Percentiles rank a stretch among this genome's conserved stretches.
Evolutionary conservation across 164 flowering plant genomes (phyloP).

Genomic region (Berberis thunbergii): DNA sequence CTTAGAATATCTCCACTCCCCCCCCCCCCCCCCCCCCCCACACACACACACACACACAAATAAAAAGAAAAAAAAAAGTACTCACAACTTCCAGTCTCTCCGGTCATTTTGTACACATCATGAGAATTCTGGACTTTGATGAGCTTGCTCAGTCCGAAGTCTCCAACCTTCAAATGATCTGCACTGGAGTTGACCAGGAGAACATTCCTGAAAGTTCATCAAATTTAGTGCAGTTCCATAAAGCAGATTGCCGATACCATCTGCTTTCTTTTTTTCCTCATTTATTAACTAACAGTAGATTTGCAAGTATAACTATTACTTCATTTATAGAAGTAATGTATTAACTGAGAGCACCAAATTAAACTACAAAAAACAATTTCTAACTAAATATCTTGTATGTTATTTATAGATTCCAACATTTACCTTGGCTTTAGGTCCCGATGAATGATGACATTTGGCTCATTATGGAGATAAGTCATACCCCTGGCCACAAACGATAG

Average conservation of each 20-base stretch:
- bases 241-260: not conserved
- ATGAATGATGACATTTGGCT: conserved; percentile 93
- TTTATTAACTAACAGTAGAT: no score
- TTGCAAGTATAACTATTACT: no score
- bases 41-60: not conserved
- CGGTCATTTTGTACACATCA: conserved; percentile 98
- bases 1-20: not conserved
- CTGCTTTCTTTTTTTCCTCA: not conserved
- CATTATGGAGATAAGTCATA: conserved; percentile 97
- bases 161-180: conserved; percentile 98
- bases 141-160: conserved; percentile 98
- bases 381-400: no score
- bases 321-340: no score
- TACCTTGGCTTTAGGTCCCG: conserved; percentile 98
- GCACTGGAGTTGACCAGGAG: conserved; percentile 92
- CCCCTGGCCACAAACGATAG: conserved; percentile 46
- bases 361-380: no score
- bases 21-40: no score
- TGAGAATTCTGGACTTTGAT: conserved; percentile 86
- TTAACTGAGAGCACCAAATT: no score
- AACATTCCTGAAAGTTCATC: conserved; percentile 64
- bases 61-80: conserved; percentile 5
- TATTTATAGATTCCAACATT: conserved; percentile 7
- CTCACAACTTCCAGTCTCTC: conserved; percentile 99
- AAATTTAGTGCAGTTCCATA: not conserved